Evolutionary conservation across 495 filamentous ascomycete species (phyloP), one percentile per base, ranked within the genome.

Genomic region (Penicillium longicatenatum): DNA sequence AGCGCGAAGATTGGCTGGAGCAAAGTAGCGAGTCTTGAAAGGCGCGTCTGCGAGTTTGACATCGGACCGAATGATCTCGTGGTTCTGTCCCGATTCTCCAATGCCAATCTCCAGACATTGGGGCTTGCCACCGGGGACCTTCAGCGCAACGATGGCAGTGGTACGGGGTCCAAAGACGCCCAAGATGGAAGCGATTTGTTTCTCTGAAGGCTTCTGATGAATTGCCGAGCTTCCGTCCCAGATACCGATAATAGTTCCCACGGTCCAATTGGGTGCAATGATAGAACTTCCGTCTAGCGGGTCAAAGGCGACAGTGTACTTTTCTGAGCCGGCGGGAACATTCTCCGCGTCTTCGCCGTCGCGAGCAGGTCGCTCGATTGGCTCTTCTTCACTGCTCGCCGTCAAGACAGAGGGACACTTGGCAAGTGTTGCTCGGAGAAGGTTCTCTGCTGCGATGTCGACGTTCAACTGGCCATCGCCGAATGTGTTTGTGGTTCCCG

Each of bases 401-500:
- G 73, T 76, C 24, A 62, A 51, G 2, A 81, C 70, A 9, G 70
- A 65, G 6, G 77, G 71, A 48, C 78, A 81, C 11, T 59, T 55
- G 9, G 70, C 63, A 26, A 81, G 62, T 6, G 74, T 76, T 0
- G 53, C 43, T 50, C 80, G 73, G 45, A 84, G 71, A 57, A 68
- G 57, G 17, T 68, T 52, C 58, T 84, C 80, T n/a, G 78, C 72
- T 1, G 74, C 17, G 11, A 84, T 73, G 57, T 84, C 81, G 50
- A 84, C 78, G 63, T 84, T 84, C 44, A 84, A 71, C 60, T 84
- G 81, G 61, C 77, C 75, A 57, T 84, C 81, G 31, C 80, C 81
- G 50, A 82, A 82, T 12, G 67, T 63, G 57, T 84, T 84, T 24
- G 74, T 70, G 2, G 75, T 73, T 6, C 78, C 78, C 3, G 73